Evolutionary conservation across 441 rosid genomes (phyloP).

Genomic region (Adansonia grandidieri): DNA sequence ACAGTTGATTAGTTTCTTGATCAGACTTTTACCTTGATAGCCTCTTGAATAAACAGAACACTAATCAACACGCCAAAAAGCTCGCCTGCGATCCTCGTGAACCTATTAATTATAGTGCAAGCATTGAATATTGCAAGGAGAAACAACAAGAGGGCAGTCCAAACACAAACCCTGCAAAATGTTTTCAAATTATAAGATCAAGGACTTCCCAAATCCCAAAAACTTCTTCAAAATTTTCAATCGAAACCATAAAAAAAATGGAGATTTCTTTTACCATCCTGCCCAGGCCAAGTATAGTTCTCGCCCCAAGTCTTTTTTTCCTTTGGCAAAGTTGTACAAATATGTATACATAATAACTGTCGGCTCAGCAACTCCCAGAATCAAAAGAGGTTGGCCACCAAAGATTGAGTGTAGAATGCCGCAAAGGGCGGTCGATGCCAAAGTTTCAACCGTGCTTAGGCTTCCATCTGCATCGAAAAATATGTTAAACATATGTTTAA

Average conservation of each 20-base stretch:
- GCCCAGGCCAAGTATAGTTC: constrained; percentile 83
- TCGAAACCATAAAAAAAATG: not conserved
- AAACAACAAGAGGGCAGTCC: constrained; percentile 63
- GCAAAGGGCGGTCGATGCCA: constrained; percentile 82
- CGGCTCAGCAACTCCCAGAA: constrained; percentile 91
- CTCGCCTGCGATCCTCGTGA: constrained; percentile 88
- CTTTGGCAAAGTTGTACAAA: constrained; percentile 68
- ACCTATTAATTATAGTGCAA: constrained; percentile 60
- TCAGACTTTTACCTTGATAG: constrained; percentile 61
- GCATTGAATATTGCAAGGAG: constrained; percentile 18
- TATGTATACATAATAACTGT: constrained; percentile 88
- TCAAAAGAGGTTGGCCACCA: constrained; percentile 87
- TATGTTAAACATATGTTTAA: constrained; percentile 13
- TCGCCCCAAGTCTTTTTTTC: constrained; percentile 61
- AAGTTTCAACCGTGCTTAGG: constrained; percentile 76
- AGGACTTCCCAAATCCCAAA: not conserved
- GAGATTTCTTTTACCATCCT: constrained; percentile 59
- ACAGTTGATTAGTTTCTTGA: not conserved
- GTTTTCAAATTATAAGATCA: not conserved
- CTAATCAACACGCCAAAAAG: constrained; percentile 87
- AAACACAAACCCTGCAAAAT: constrained; percentile 77
- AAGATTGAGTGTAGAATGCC: constrained; percentile 81
- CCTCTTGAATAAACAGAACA: constrained; percentile 86
- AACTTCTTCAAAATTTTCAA: not conserved
- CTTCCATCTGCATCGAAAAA: constrained; percentile 58